phyloP scores from a whole-genome alignment of 768 basidiomycete species.

The Boletus reticulatus region DNA sequence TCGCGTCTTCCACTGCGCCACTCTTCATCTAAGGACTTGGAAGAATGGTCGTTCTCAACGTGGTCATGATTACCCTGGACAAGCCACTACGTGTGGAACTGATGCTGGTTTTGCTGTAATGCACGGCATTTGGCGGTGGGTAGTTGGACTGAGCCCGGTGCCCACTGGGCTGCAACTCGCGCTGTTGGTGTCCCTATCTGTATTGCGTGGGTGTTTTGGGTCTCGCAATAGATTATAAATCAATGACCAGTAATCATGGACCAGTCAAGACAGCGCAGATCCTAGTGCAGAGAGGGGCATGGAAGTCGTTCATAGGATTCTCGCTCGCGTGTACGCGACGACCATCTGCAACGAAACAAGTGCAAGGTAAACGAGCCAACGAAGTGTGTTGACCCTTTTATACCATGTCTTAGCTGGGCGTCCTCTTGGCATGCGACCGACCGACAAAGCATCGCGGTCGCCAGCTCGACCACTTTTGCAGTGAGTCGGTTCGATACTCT shows the following conservation, averaged over 20 bases:
- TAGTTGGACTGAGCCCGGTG: conserved; percentile 74
- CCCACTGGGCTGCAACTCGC: conserved; percentile 64
- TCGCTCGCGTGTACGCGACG: conserved; percentile 66
- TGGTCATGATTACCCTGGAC: conserved; percentile 81
- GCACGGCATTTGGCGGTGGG: conserved; percentile 74
- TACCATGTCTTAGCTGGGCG: conserved; percentile 42
- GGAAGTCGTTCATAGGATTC: conserved; percentile 49
- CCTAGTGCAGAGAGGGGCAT: conserved; percentile 54
- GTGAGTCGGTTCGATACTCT: conserved; percentile 52
- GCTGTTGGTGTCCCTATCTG: conserved; percentile 65
- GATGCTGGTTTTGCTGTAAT: conserved; percentile 63
- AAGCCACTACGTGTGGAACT: conserved; percentile 77
- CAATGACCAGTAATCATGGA: not conserved
- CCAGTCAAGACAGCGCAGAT: conserved; percentile 47
- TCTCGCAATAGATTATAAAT: not conserved
- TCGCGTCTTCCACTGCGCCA: conserved; percentile 76
- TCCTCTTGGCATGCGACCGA: conserved; percentile 54
- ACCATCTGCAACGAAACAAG: conserved; percentile 63
- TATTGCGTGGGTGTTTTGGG: conserved; percentile 57
- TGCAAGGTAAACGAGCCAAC: conserved; percentile 45
- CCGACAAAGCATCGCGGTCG: conserved; percentile 57
- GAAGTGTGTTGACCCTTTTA: not conserved
- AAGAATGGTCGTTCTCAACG: conserved; percentile 75
- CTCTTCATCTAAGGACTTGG: conserved; percentile 85
- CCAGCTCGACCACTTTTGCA: conserved; percentile 55